A percentile compares a stretch with the other conserved stretches of the same genome.
These are phyloP conservation scores for Chondrus crispus DNA, from an alignment of 23 red algal species.

Conservation along the genomic window DNA sequence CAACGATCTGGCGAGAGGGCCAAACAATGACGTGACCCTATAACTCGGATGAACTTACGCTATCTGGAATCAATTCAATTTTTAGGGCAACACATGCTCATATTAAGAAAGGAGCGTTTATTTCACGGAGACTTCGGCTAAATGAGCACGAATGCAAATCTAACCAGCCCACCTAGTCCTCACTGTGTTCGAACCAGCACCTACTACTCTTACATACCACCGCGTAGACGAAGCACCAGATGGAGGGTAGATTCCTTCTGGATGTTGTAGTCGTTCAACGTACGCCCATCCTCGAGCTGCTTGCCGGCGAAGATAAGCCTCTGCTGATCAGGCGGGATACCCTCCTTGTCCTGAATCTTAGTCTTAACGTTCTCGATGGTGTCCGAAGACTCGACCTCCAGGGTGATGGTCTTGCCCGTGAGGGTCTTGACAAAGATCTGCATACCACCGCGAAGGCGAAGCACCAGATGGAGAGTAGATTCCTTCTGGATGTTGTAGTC, in stretches of 20 bases:
- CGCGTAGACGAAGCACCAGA: conserved; percentile 73
- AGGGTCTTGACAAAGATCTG: conserved; percentile 87
- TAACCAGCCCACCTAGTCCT: no score
- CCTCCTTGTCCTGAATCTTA: conserved; percentile 86
- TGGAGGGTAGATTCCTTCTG: conserved; percentile 80
- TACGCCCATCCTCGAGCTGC: conserved; percentile 80
- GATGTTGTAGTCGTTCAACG: conserved; percentile 77
- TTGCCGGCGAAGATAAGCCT: conserved; percentile 61
- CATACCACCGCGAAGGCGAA: conserved; percentile 93
- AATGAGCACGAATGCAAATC: no score
- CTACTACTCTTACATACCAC: conserved; percentile 45
- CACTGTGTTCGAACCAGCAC: no score
- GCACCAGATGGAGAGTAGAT: conserved; percentile 90
- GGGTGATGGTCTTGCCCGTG: conserved; percentile 77
- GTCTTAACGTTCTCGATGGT: conserved; percentile 85
- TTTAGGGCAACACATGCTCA: no score
- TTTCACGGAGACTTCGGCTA: no score
- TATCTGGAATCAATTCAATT: no score
- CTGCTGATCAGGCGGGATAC: conserved; percentile 67
- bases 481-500: conserved; percentile 99
- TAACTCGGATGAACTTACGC: no score
- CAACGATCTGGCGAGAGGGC: no score
- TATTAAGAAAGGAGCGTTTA: no score
- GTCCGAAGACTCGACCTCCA: conserved; percentile 77
- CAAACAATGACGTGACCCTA: no score